Evolutionary conservation across 169 alveolate species (phyloP), one percentile per base, ranked within the genome.

Genomic region (Blepharisma undulans): DNA sequence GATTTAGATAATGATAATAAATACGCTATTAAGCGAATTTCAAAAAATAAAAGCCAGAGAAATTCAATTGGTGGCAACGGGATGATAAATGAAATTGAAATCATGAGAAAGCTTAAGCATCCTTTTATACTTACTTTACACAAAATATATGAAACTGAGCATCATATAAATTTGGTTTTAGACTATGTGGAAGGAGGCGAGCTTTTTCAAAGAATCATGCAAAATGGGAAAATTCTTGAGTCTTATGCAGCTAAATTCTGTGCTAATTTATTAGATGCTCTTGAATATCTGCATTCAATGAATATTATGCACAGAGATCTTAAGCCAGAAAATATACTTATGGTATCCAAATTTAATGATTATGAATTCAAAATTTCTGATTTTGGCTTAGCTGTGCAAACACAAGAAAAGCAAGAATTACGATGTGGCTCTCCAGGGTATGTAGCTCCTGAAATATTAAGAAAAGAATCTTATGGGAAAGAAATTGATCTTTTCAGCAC

Each of bases 401-500:
- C 66, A 30, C 48, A 85, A 77, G 89, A 85, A 32, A 66, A 88
- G 7, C 87, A 72, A 74, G 72, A 74, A 84, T 66, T 85, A 16
- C 6, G 91, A 91, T 91, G 93, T 48, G 93, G 93, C 21, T 84
- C 93, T 8, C 91, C 91, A 22, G 93, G 91, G 14, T 91, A 91
- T 78, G 91, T 97, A 34, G 98, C 99, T 1, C 99, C 99, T 14
- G 99, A 98, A 90, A 98, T 98, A 27, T 92, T 98, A 76, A 95
- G 92, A 85, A 96, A 82, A 76, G 89, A 92, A 29, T 95, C 98
- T 19, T 98, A 98, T 92, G 96, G 94, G 78, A 94, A 96, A 16
- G 96, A 97, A 79, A 98, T 96, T 19, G 98, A 97, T 90, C 95
- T 97, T 25, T 97, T 95, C 86, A 95, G 98, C 74, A 92, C 96